Percentiles rank a stretch among this genome's conserved stretches.
Evolutionary conservation across 371 early-diverging fungal species (phyloP).

Genomic region (Mucor plumbeus): DNA sequence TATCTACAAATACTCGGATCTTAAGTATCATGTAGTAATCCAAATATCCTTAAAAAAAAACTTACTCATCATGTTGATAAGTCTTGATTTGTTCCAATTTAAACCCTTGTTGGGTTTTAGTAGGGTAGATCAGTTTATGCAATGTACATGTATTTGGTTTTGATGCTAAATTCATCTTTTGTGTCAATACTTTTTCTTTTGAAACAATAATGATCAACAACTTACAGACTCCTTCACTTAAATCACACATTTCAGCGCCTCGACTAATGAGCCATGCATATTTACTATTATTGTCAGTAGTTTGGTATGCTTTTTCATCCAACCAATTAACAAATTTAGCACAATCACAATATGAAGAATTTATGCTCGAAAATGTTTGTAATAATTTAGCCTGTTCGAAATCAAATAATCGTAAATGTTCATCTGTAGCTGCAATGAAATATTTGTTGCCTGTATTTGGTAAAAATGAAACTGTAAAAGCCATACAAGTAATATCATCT

Average conservation of each 20-base stretch:
- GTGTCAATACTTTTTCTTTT: not conserved
- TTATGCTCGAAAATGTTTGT: conserved; percentile 81
- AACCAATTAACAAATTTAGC: conserved; percentile 78
- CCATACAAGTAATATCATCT: conserved; percentile 92
- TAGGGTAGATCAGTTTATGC: conserved; percentile 83
- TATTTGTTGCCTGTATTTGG: conserved; percentile 91
- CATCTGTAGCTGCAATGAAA: conserved; percentile 89
- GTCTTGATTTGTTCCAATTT: conserved; percentile 71
- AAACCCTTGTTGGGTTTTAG: conserved; percentile 65
- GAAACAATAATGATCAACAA: not conserved
- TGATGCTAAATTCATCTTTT: conserved; percentile 56
- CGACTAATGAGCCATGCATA: conserved; percentile 83
- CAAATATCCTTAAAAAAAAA: too few relatives aligned
- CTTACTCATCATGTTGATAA: conserved; percentile 78
- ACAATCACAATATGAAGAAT: conserved; percentile 91
- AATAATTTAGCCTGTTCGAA: conserved; percentile 80
- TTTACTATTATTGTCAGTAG: conserved; percentile 26
- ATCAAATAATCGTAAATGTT: conserved; percentile 84
- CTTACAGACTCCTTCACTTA: conserved; percentile 79
- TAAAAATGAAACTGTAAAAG: conserved; percentile 90
- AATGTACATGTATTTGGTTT: conserved; percentile 82
- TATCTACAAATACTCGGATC: conserved; percentile 52
- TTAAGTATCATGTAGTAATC: not conserved
- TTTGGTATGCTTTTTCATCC: conserved; percentile 38
- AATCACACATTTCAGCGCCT: conserved; percentile 89